Conservation (phyloP, 2,329 filamentous ascomycete species). For the Penicillium sp. region DNA sequence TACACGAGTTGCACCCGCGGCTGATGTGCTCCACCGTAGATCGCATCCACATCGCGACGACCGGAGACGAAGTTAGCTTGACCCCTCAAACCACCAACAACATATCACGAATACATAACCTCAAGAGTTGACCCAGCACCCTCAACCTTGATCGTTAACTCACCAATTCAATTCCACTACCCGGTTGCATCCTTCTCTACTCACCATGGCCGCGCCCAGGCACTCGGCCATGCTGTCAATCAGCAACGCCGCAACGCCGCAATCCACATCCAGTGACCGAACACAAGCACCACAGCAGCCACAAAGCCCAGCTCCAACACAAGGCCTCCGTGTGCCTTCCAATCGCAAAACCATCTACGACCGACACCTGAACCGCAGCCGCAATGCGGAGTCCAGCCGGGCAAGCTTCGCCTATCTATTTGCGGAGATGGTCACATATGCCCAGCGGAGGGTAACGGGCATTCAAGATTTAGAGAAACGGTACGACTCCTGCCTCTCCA, state of each 20-base stretch:
- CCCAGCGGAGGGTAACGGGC: constrained; percentile 83
- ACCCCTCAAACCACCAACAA: constrained; percentile 1
- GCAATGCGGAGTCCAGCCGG: constrained; percentile 85
- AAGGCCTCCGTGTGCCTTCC: constrained; percentile 78
- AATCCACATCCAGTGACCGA: constrained; percentile 23
- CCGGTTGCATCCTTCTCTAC: neutral
- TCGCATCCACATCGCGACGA: constrained; percentile 12
- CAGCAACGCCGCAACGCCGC: constrained; percentile 26
- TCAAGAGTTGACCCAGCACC: neutral
- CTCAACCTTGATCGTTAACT: neutral
- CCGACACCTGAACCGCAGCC: constrained; percentile 85
- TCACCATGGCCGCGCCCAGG: constrained; percentile 30
- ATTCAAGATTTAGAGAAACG: constrained; percentile 92
- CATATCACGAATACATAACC: constrained; percentile 1
- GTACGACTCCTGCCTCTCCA: constrained; percentile 49
- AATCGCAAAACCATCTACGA: constrained; percentile 98
- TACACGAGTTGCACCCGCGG: constrained; percentile 13
- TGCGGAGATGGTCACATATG: constrained; percentile 93
- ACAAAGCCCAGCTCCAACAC: constrained; percentile 47
- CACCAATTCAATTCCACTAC: neutral
- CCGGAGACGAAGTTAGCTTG: neutral
- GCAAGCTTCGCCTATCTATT: constrained; percentile 96
- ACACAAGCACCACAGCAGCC: constrained; percentile 42
- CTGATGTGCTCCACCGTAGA: constrained; percentile 29
- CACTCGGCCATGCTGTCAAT: constrained; percentile 35